Base-by-base conservation (phyloP, 2,329 filamentous ascomycete genomes). In the Raffaelea albimanens region DNA sequence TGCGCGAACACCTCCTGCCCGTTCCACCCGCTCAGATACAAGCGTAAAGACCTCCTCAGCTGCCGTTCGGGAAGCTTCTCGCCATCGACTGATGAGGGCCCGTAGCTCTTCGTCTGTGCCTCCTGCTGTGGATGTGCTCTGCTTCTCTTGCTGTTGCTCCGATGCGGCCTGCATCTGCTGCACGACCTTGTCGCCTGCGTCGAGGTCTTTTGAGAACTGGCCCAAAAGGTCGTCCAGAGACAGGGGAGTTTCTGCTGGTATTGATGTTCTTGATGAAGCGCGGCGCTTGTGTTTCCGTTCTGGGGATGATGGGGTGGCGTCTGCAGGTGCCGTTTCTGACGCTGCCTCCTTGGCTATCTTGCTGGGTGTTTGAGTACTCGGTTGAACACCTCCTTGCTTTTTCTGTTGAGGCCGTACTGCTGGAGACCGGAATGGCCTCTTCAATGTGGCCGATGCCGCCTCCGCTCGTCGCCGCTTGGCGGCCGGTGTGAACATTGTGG, bases 351-450 rank as follows among this genome's bases (percentile, higher is more conserved):
- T 29, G 22, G 29, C 8, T 33, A n/a, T 25, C 3, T 31, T 49
- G 22, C 38, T 25, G 13, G 45, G 5, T 16, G 21, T 21, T 33
- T 39, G 2, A 31, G 19, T 16, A n/a, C 8, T 7, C 5, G 18
- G 14, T 16, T 38, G 34, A 16, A 8, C 14, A 16, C 34, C n/a
- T 16, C 18, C 34, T 38, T 38, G 20, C 16, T 29, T 29, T 16
- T 31, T n/a, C 18, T 7, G 44, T 21, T 9, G 34, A 18, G 2
- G 19, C 20, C 18, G 21, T 23, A 52, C 41, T 2, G 38, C 56
- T 2, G 83, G 84, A 41, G 84, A 87, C 54, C 82, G 81, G 67
- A 88, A 88, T 0, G 84, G 84, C 59, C 82, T 84, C 52, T 75
- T 73, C 43, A 87, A 73, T 7, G 75, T 74, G n/a, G 69, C 70